Evolutionary conservation across 768 basidiomycete species (phyloP).

Genomic region (Suillus subaureus): DNA sequence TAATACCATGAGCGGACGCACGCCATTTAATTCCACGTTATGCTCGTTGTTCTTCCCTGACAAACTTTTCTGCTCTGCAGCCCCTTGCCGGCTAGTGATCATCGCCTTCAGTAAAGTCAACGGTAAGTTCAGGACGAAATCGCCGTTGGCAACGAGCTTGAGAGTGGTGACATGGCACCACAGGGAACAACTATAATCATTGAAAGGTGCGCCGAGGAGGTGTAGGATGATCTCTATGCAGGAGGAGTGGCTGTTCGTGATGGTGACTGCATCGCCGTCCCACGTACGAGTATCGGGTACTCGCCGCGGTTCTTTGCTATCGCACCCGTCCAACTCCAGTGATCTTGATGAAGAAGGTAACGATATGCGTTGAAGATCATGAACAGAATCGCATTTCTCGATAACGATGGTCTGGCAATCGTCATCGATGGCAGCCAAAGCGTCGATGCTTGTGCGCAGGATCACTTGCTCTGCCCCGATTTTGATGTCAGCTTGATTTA

Average conservation of each 20-base stretch:
- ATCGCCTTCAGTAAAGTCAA: neutral
- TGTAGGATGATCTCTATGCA: neutral
- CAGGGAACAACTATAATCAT: neutral
- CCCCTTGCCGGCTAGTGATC: neutral
- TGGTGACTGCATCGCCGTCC: conserved; percentile 1
- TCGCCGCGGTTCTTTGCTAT: neutral
- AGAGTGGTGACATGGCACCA: neutral
- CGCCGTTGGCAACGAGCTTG: neutral
- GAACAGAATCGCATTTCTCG: neutral
- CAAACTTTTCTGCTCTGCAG: neutral
- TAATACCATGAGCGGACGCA: conserved; percentile 21
- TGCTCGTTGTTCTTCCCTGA: neutral
- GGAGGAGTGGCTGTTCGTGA: neutral
- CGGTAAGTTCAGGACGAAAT: neutral
- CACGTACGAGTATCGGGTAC: neutral
- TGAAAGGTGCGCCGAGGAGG: neutral
- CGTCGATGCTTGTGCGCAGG: neutral
- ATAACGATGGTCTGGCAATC: neutral
- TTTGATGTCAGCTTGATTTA: neutral
- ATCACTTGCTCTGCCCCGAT: neutral
- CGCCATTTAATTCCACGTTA: neutral
- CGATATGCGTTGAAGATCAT: neutral
- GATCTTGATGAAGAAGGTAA: neutral
- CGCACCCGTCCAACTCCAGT: neutral
- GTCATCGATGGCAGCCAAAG: neutral